Conservation (phyloP, 169 alveolate species). For the Eimeria praecox region DNA sequence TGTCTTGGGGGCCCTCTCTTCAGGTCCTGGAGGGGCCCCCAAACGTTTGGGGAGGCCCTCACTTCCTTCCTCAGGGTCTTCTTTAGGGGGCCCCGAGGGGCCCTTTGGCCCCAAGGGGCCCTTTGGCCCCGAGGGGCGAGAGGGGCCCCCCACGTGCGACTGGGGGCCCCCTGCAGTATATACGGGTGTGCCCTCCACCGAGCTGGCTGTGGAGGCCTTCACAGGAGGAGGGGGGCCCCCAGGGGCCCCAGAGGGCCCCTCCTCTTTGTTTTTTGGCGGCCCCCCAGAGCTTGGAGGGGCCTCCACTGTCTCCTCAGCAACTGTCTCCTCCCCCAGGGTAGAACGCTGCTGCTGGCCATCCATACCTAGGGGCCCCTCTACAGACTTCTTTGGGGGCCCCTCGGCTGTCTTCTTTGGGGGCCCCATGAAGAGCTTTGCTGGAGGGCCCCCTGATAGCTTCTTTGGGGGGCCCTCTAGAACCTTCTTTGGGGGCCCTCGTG, state of each 20-base stretch:
- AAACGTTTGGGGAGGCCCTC: background rate
- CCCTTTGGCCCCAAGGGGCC: background rate
- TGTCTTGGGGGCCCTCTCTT: background rate
- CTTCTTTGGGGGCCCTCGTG: background rate
- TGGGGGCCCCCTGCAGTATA: too few species aligned
- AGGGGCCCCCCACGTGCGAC: too few species aligned
- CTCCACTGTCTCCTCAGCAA: background rate
- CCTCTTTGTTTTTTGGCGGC: background rate
- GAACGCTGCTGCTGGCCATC: background rate
- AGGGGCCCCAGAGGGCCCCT: background rate
- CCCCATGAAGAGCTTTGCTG: background rate
- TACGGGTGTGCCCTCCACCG: too few species aligned
- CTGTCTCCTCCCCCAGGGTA: background rate
- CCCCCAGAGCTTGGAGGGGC: background rate
- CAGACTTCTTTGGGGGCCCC: background rate
- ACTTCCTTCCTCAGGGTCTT: background rate
- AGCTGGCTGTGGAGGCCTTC: background rate
- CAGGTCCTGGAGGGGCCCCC: background rate
- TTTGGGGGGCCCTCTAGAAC: background rate
- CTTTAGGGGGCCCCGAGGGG: background rate
- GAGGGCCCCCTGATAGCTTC: background rate
- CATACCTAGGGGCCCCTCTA: background rate
- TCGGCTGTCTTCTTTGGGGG: background rate
- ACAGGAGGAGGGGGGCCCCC: slow-evolving; percentile 21
- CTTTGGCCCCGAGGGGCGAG: background rate